phyloP scores from a whole-genome alignment of 192 early-diverging fungal species.

The Radiomyces spectabilis region DNA sequence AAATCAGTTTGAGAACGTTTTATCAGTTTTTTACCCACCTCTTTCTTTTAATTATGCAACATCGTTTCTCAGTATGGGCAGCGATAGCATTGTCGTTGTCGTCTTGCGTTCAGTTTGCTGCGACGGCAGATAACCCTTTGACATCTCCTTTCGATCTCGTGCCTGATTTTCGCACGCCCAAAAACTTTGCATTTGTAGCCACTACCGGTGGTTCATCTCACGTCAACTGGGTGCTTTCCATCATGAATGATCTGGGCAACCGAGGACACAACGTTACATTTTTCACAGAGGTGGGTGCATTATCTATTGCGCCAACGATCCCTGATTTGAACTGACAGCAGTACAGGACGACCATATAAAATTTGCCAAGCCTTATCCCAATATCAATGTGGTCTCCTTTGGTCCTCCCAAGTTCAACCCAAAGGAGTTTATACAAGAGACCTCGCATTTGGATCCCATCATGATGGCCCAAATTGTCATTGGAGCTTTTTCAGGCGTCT shows the following conservation, averaged over 20 bases:
- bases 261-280: constrained; percentile 16
- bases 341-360: constrained; percentile 4
- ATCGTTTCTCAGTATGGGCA: too few species aligned
- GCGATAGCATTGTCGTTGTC: too few species aligned
- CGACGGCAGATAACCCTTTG: neutral
- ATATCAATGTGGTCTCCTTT: neutral
- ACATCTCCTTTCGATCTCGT: neutral
- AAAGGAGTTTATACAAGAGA: neutral
- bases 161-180: neutral
- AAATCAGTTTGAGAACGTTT: too few species aligned
- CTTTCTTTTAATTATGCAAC: too few species aligned
- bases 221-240: constrained; percentile 12
- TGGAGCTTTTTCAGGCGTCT: neutral
- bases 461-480: neutral
- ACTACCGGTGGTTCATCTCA: constrained; percentile 12
- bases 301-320: too few species aligned
- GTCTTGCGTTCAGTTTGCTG: too few species aligned
- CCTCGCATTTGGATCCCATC: neutral
- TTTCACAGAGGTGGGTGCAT: constrained; percentile 1
- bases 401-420: neutral
- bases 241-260: constrained; percentile 3
- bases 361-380: constrained; percentile 7
- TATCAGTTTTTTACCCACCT: too few species aligned
- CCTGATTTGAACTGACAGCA: too few species aligned
- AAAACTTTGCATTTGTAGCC: constrained; percentile 7